Evolutionary conservation across 2,329 filamentous ascomycete species (phyloP), one percentile per base, ranked within the genome.

Genomic region (Trichophyton equinum): DNA sequence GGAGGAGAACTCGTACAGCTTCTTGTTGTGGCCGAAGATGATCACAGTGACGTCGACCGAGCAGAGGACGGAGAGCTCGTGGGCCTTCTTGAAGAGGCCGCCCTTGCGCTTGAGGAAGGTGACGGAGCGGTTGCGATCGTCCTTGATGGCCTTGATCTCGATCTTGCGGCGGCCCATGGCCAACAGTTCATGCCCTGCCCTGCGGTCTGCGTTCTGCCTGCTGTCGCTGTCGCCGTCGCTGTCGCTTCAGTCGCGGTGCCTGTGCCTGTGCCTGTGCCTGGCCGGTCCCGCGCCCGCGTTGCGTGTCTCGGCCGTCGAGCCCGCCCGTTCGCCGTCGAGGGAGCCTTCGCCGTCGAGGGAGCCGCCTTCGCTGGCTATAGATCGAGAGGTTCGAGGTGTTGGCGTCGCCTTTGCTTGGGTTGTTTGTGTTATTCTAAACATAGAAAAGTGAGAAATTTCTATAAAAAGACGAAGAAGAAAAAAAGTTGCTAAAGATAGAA

Each of bases 51-150:
- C 94, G 74, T 99, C 94, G 73, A 99, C 94, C 44, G 91, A 96
- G 75, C 94, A 99, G 65, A 99, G 86, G 55, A 99, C 94, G 59
- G 92, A 96, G 59, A 99, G 83, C 81, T 99, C 94, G 75, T 99
- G 91, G 60, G 94, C 94, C 83, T 99, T 99, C 81, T 99, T 99
- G 83, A 99, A 99, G 57, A 99, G 81, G 69, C 94, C 94, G 69
- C 92, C 94, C 77, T 99, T 99, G 78, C 94, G 89, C 82, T 99
- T 99, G 68, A 99, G 80, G 75, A 99, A 99, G 51, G 94, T 99
- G 66, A 96, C 91, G 70, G 91, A 96, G 74, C 91, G 90, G 74
- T 96, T 96, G 71, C 91, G 85, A 77, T 96, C 91, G 85, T 96
- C 91, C 78, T 96, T 96, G 82, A 97, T 97, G 68, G 92, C 90